A percentile compares a stretch with the other conserved stretches of the same genome.
Evolutionary conservation across 2,329 filamentous ascomycete species (phyloP).

Genomic region (Ambrosiella xylebori): DNA sequence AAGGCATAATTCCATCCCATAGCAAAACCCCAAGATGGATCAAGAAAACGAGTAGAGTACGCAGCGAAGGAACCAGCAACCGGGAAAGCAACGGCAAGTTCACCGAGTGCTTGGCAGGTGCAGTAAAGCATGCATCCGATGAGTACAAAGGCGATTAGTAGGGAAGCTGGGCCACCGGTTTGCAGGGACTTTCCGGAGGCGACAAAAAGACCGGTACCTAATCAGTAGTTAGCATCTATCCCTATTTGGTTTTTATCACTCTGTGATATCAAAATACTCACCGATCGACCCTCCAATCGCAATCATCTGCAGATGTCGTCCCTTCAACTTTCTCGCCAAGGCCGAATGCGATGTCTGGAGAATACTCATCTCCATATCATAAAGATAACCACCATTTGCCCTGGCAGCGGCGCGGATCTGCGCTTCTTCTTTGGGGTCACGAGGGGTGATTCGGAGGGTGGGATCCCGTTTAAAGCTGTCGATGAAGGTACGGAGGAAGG

Average conservation of each 20-base stretch:
- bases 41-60: slow-evolving; percentile 80
- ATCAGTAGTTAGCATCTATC: slow-evolving; percentile 9
- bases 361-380: slow-evolving; percentile 40
- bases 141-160: slow-evolving; percentile 61
- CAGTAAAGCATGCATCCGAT: slow-evolving; percentile 81
- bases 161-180: slow-evolving; percentile 57
- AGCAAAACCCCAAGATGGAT: slow-evolving; percentile 86
- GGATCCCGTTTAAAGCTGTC: slow-evolving; percentile 50
- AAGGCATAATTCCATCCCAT: slow-evolving; percentile 88
- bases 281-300: slow-evolving; percentile 86
- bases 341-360: slow-evolving; percentile 61
- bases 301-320: slow-evolving; percentile 89
- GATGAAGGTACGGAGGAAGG: slow-evolving; percentile 18
- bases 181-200: slow-evolving; percentile 57
- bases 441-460: slow-evolving; percentile 29
- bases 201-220: slow-evolving; percentile 72
- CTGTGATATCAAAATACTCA: slow-evolving; percentile 18
- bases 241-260: not conserved
- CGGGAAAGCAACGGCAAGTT: slow-evolving; percentile 79
- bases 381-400: slow-evolving; percentile 30
- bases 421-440: slow-evolving; percentile 18
- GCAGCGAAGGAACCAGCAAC: slow-evolving; percentile 84
- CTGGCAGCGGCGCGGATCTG: slow-evolving; percentile 21
- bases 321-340: slow-evolving; percentile 61
- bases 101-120: slow-evolving; percentile 79